Conservation (phyloP, 2,329 filamentous ascomycete genomes). For the Trichophyton mentagrophytes region DNA sequence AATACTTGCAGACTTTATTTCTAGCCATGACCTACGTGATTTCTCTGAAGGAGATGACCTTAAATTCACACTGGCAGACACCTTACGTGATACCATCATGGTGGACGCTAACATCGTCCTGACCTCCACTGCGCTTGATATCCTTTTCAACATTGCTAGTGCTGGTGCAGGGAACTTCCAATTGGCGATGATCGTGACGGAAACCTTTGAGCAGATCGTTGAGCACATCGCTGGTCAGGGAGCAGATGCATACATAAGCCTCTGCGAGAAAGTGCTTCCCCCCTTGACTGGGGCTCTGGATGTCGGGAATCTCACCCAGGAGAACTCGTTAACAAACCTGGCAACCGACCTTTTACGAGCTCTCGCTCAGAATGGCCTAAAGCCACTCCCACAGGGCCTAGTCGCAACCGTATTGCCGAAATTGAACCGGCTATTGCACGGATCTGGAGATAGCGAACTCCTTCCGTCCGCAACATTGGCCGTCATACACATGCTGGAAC, state of each 20-base stretch:
- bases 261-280: constrained; percentile 78
- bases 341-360: constrained; percentile 74
- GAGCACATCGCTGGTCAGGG: constrained; percentile 51
- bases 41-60: constrained; percentile 83
- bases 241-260: constrained; percentile 55
- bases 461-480: constrained; percentile 75
- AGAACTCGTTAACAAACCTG: constrained; percentile 66
- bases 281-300: constrained; percentile 82
- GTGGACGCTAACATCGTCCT: constrained; percentile 66
- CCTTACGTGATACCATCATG: constrained; percentile 68
- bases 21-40: constrained; percentile 66
- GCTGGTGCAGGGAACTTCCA: constrained; percentile 85
- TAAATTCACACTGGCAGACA: constrained; percentile 77
- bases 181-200: constrained; percentile 71
- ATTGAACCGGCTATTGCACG: constrained; percentile 67
- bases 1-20: constrained; percentile 59
- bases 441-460: constrained; percentile 74
- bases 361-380: constrained; percentile 67
- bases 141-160: constrained; percentile 81
- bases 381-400: constrained; percentile 77
- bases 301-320: constrained; percentile 70
- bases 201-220: constrained; percentile 84
- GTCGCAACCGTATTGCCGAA: constrained; percentile 78
- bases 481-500: constrained; percentile 76
- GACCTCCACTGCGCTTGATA: constrained; percentile 55